phyloP scores from a whole-genome alignment of 306 rosid genomes.

The Vigna trinervia region DNA sequence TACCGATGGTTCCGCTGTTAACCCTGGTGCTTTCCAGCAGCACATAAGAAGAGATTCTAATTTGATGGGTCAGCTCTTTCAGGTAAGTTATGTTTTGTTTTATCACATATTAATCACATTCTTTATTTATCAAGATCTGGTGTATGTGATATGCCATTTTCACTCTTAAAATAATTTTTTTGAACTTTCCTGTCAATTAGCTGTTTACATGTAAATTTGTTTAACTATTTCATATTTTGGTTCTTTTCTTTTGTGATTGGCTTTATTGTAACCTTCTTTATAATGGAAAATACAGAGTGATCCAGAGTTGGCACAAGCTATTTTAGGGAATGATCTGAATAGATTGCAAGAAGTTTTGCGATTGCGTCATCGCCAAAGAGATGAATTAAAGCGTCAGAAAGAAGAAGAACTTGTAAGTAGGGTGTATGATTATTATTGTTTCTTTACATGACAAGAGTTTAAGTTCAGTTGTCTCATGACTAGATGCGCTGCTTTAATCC shows the following conservation, averaged over 20 bases:
- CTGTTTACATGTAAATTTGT: conserved; percentile 27
- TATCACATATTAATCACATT: not conserved
- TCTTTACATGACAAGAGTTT: conserved; percentile 29
- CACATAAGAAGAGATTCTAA: conserved; percentile 76
- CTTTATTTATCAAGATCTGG: conserved; percentile 28
- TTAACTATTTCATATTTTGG: conserved; percentile 32
- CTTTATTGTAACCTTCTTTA: conserved; percentile 37
- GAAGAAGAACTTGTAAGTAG: conserved; percentile 87
- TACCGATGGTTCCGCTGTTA: conserved; percentile 89
- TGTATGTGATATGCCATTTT: conserved; percentile 11
- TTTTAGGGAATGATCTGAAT: conserved; percentile 79
- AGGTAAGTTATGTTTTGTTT: conserved; percentile 59
- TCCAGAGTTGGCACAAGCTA: conserved; percentile 91
- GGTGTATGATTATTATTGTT: conserved; percentile 27
- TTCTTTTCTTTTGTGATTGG: conserved; percentile 13
- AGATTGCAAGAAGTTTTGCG: conserved; percentile 77
- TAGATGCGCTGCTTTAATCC: conserved; percentile 31
- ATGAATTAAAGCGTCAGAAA: conserved; percentile 66
- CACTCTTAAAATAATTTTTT: conserved; percentile 19
- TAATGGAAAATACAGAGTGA: conserved; percentile 62
- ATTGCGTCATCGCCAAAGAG: conserved; percentile 63
- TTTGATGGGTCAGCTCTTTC: conserved; percentile 72
- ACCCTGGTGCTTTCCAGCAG: conserved; percentile 93
- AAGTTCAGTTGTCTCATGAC: conserved; percentile 23
- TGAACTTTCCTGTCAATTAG: conserved; percentile 32